Base-by-base conservation (phyloP, 1,139 yeast species). In the Scheffersomyces segobiensis region DNA sequence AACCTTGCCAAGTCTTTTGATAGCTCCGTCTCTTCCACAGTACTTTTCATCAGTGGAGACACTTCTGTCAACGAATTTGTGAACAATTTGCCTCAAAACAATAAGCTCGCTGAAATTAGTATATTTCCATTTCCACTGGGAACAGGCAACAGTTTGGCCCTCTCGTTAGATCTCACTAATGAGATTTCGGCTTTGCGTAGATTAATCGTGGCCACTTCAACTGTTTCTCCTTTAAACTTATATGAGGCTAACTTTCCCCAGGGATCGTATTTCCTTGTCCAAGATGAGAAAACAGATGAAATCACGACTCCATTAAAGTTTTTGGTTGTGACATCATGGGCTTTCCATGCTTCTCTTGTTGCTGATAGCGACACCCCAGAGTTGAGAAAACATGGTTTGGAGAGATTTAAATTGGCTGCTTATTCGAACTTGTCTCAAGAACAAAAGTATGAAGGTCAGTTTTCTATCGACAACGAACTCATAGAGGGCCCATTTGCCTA, bases 131-230 rank as follows among this genome's bases (percentile, higher is more conserved):
- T 93, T 22, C 97, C 98, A 0, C 80, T 87, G 57, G 98, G 98
- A 1, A 88, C 97, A 0, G 98, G 97, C 0, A 93, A 93, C 68
- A 93, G 97, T 8, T 76, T 91, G 57, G 84, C 92, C 1, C 81
- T 84, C 20, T 87, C 97, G 0, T 65, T 88, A 10, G 87, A 85
- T 1, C 67, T 86, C 19, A 62, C 64, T 0, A 65, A 67, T 17
- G 77, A 77, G 32, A 72, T 81, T 2, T 67, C 79, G 5, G 76
- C 78, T 0, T 77, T 89, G 0, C 68, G 79, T 5, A 73, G 75
- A 46, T 73, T 84, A 5, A 67, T 89, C 14, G 73, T 80, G 3
- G 59, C 65, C 14, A 60, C 60, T 12, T 53, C 52, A 5, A 32
- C 58, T 2, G 59, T 60, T 6, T 56, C 56, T 7, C 85, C 86